Base-by-base conservation (phyloP, 164 flowering plant genomes). In the Stephania cephalantha region DNA sequence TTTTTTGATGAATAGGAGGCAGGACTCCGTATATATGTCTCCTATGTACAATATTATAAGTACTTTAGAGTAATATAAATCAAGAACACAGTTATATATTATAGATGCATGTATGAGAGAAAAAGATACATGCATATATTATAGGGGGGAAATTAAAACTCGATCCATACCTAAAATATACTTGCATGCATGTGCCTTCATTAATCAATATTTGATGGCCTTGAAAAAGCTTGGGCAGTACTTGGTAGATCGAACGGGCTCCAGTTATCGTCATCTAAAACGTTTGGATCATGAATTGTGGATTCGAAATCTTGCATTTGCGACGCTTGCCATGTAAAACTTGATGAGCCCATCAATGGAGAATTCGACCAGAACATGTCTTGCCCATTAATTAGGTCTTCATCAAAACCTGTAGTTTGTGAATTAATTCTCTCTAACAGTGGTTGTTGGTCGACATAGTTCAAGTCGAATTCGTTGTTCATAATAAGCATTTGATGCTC, bases 311-410 rank as follows among this genome's bases (percentile, higher is more conserved):
- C 75, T 48, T 72, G 73, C 68, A 72, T 22, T 9, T 79, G 78
- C 17, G 77, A 20, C 2, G 73, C 35, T 31, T 72, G 78, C 74
- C 75, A 79, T 1, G 29, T 9, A 64, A 72, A 72, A 61, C 66
- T 75, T 31, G 75, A 17, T 1, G 42, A 35, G 42, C 70, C 63
- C 29, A 68, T 42, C 1, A 72, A 6, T 15, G 72, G 78, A 61
- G 75, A 69, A 75, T 75, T 71, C 15, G 71, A 78, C 81, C 81
- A 78, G 31, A 74, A 71, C 71, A 71, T 65, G 46, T 72, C 81
- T 44, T 72, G 70, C 35, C 25, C 11, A 18, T 11, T 71, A 20
- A 64, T 48, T 12, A 74, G 35, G 10, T 81, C 46, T 12, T 76
- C 73, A 9, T 75, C 78, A 25, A 72, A 25, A 3, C 44, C 22